Percentiles rank a stretch among this genome's conserved stretches.
phyloP scores from a whole-genome alignment of 768 basidiomycete species.

The Amanita subjunquillea region DNA sequence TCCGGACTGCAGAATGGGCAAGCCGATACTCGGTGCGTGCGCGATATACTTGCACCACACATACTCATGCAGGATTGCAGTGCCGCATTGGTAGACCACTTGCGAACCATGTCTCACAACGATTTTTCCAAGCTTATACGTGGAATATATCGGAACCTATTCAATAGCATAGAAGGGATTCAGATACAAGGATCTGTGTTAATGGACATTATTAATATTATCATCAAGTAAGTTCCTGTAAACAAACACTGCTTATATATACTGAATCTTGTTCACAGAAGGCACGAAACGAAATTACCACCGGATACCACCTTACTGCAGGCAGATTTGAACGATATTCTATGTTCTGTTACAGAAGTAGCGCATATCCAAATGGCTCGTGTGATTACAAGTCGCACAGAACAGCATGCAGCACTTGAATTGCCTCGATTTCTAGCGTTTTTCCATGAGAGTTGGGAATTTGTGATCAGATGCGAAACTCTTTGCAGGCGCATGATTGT shows the following conservation, averaged over 20 bases:
- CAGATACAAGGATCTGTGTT: slow-evolving; percentile 51
- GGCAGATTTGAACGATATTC: slow-evolving; percentile 66
- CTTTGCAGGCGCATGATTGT: slow-evolving; percentile 89
- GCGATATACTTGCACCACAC: neutral
- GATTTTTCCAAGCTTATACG: slow-evolving; percentile 59
- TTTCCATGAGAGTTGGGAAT: slow-evolving; percentile 82
- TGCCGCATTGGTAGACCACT: slow-evolving; percentile 36
- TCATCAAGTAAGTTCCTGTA: slow-evolving; percentile 19
- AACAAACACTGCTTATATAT: neutral
- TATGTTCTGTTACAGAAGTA: slow-evolving; percentile 75
- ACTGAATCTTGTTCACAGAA: neutral
- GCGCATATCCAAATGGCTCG: slow-evolving; percentile 77
- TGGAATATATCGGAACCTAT: slow-evolving; percentile 47
- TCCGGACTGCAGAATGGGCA: slow-evolving; percentile 9
- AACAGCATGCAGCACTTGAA: slow-evolving; percentile 67
- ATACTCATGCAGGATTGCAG: slow-evolving; percentile 15
- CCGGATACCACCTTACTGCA: slow-evolving; percentile 35
- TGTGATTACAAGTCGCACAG: slow-evolving; percentile 64
- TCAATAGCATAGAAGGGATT: slow-evolving; percentile 60
- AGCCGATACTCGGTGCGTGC: slow-evolving; percentile 4
- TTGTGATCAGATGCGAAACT: slow-evolving; percentile 82
- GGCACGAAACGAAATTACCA: slow-evolving; percentile 21
- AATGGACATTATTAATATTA: slow-evolving; percentile 41
- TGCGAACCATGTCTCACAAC: slow-evolving; percentile 58
- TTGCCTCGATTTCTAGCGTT: slow-evolving; percentile 69